Conservation (phyloP, 148 eudicot genomes). For the Pharnaceum exiguum region DNA sequence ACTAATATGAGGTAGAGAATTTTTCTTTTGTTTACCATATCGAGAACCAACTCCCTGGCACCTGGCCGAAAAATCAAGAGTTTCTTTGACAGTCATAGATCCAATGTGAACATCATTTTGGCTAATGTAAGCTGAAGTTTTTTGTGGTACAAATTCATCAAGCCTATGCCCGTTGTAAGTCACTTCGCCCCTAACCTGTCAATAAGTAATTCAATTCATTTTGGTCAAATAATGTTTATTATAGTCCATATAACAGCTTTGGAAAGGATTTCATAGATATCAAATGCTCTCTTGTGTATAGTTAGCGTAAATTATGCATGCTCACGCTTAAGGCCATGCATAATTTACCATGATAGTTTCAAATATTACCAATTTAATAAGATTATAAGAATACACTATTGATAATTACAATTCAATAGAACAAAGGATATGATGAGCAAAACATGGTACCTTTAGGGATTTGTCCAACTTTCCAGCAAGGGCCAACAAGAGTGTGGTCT, state of each 20-base stretch:
- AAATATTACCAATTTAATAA: background rate
- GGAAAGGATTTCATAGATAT: no score
- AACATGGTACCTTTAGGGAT: conserved; percentile 45
- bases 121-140: conserved; percentile 90
- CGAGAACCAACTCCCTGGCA: conserved; percentile 92
- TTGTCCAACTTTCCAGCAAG: conserved; percentile 89
- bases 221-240: no score
- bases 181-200: conserved; percentile 65
- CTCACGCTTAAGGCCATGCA: no score
- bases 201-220: background rate
- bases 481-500: conserved; percentile 87
- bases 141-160: conserved; percentile 78
- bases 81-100: conserved; percentile 95
- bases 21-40: conserved; percentile 44
- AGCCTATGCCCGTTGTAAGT: conserved; percentile 78
- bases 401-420: background rate
- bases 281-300: no score
- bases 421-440: background rate
- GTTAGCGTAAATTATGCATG: no score
- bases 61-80: conserved; percentile 87
- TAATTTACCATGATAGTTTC: no score
- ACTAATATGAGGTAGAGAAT: background rate
- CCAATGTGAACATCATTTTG: conserved; percentile 95
- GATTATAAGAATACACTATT: background rate
- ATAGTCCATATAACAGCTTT: no score